phyloP scores from a whole-genome alignment of 805 yeast species.

The Zygoascus tannicola region DNA sequence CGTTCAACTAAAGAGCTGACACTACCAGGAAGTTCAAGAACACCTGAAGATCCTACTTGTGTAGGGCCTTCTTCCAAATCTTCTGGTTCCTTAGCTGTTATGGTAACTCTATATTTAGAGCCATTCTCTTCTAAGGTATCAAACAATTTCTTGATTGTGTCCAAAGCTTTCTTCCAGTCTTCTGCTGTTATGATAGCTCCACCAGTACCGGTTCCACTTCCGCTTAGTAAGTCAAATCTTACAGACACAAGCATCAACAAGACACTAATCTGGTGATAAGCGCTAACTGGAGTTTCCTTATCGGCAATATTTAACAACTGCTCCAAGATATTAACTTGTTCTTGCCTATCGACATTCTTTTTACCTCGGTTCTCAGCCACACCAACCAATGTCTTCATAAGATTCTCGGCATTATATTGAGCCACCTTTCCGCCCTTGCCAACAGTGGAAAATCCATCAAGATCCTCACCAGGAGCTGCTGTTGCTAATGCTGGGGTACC shows the following conservation, averaged over 20 bases:
- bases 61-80: constrained; percentile 56
- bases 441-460: constrained; percentile 31
- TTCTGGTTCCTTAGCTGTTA: constrained; percentile 73
- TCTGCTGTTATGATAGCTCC: constrained; percentile 65
- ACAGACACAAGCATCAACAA: constrained; percentile 77
- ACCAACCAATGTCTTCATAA: constrained; percentile 63
- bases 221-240: constrained; percentile 52
- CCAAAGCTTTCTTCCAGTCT: constrained; percentile 66
- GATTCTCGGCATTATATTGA: constrained; percentile 34
- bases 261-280: constrained; percentile 71
- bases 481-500: constrained; percentile 23
- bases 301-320: constrained; percentile 38
- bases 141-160: constrained; percentile 55
- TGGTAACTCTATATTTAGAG: constrained; percentile 57
- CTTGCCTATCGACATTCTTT: constrained; percentile 77
- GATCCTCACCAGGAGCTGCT: constrained; percentile 32
- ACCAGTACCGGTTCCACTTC: constrained; percentile 39
- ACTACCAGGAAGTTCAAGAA: constrained; percentile 72
- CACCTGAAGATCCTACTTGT: constrained; percentile 49
- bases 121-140: constrained; percentile 56
- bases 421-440: constrained; percentile 32
- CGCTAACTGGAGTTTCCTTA: constrained; percentile 27
- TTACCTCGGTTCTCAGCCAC: constrained; percentile 90
- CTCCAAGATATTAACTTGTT: constrained; percentile 68
- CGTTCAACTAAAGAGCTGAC: constrained; percentile 82